Percentiles rank a stretch among this genome's conserved stretches.
phyloP scores from a whole-genome alignment of 768 basidiomycete genomes.

The Tylopilus plumbeoviolaceoides region DNA sequence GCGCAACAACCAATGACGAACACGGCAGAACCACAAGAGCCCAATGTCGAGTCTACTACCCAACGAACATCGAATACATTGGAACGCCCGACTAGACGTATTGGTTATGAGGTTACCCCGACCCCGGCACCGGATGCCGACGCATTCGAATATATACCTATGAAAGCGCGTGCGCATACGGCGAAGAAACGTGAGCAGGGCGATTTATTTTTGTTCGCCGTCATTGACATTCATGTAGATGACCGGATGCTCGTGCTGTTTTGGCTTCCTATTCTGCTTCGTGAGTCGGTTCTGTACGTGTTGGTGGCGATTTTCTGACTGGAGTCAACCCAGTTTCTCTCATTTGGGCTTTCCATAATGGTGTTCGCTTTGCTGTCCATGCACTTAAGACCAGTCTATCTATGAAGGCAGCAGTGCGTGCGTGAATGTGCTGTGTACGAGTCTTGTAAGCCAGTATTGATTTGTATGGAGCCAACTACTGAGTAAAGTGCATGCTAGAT shows the following conservation, averaged over 20 bases:
- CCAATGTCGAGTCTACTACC: slow-evolving; percentile 7
- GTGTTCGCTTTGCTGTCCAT: slow-evolving; percentile 49
- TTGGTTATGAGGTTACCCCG: slow-evolving; percentile 44
- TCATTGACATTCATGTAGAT: slow-evolving; percentile 39
- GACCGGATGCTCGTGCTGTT: slow-evolving; percentile 83
- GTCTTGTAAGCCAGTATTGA: slow-evolving; percentile 2
- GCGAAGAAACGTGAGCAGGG: slow-evolving; percentile 59
- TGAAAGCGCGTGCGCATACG: slow-evolving; percentile 39
- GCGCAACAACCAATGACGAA: slow-evolving; percentile 1
- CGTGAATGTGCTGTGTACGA: slow-evolving; percentile 16
- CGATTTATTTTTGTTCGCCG: not conserved
- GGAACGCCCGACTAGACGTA: slow-evolving; percentile 39
- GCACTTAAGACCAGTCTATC: slow-evolving; percentile 46
- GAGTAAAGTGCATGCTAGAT: not conserved
- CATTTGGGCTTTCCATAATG: slow-evolving; percentile 56
- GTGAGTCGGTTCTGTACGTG: slow-evolving; percentile 43
- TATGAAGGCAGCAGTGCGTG: slow-evolving; percentile 39
- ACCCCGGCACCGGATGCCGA: slow-evolving; percentile 67
- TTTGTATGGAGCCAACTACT: not conserved
- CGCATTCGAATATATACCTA: slow-evolving; percentile 61
- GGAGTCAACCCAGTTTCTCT: slow-evolving; percentile 45
- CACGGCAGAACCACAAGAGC: slow-evolving; percentile 3
- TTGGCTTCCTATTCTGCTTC: slow-evolving; percentile 80
- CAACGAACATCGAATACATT: slow-evolving; percentile 22
- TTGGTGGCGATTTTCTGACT: slow-evolving; percentile 5